Conservation (phyloP, 2,329 filamentous ascomycete genomes). For the Aspergillus ruber region DNA sequence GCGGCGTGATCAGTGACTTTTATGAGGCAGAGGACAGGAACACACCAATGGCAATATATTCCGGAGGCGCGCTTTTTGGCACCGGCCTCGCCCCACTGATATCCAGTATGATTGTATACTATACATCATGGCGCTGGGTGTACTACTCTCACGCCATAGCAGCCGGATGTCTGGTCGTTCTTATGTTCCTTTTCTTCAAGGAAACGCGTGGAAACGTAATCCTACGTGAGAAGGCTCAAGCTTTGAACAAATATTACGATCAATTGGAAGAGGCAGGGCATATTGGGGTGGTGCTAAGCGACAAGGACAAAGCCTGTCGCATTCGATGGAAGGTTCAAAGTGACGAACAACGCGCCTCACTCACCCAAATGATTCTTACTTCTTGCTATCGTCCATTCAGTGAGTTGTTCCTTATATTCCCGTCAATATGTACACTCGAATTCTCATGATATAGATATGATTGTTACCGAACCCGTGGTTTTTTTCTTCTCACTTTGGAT, state of each 20-base stretch:
- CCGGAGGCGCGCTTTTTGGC: slow-evolving; percentile 67
- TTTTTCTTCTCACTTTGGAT: slow-evolving; percentile 80
- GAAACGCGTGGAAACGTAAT: slow-evolving; percentile 80
- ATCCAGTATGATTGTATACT: slow-evolving; percentile 61
- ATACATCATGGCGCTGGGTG: slow-evolving; percentile 72
- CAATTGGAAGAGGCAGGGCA: slow-evolving; percentile 61
- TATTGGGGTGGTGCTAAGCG: slow-evolving; percentile 46
- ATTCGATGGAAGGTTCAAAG: slow-evolving; percentile 74
- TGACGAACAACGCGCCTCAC: slow-evolving; percentile 66
- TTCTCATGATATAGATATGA: slow-evolving; percentile 36
- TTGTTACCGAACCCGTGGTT: slow-evolving; percentile 58
- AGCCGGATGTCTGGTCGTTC: slow-evolving; percentile 55
- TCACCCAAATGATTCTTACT: slow-evolving; percentile 63
- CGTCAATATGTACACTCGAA: neutral
- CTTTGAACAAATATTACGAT: slow-evolving; percentile 74
- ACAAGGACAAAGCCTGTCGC: slow-evolving; percentile 36
- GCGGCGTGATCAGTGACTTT: slow-evolving; percentile 81
- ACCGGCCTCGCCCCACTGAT: slow-evolving; percentile 74
- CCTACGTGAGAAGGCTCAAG: slow-evolving; percentile 65
- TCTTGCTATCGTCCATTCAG: slow-evolving; percentile 72
- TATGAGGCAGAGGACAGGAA: slow-evolving; percentile 75
- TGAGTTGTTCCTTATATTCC: slow-evolving; percentile 18
- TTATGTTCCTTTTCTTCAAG: slow-evolving; percentile 65
- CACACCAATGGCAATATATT: slow-evolving; percentile 83
- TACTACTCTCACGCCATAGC: slow-evolving; percentile 80